Base-by-base conservation (phyloP, 2,329 filamentous ascomycete genomes). In the Fusarium odoratissimum region DNA sequence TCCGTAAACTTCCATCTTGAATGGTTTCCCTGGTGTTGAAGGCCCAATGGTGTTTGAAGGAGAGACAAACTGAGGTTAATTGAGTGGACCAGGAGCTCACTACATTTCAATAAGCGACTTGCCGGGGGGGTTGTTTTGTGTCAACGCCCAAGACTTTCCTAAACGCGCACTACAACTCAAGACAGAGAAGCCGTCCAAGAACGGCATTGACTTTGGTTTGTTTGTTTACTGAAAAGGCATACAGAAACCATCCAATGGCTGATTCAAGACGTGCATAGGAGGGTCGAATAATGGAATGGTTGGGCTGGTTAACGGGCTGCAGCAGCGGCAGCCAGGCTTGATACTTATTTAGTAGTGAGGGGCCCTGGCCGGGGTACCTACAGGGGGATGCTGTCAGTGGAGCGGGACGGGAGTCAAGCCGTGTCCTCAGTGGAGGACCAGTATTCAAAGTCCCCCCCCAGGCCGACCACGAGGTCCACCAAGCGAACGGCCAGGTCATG, bases 301-400 rank as follows among this genome's bases (percentile, higher is more conserved):
- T 69, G 64, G 69, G 54, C 62, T 55, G 58, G 44, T 54, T 52
- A 35, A 57, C 57, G 64, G 69, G 54, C 58, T 71, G 49, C 70
- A 67, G 66, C 54, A 54, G 66, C 64, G 59, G 65, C 60, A 51
- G 55, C 69, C 57, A 60, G 61, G 59, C 51, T 46, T 49, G 28
- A 25, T 56, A 56, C 28, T 52, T 71, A 37, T 61, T 60, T 66
- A 73, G 71, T 59, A 55, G 45, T 41, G 67, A 71, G 44, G 60
- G 45, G 66, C 55, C 38, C 46, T 60, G 55, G 63, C 63, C 25
- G 28, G 63, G 54, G 40, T 31, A 31, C 35, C 46, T 44, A 54
- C 62, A 65, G 60, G 69, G 69, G 65, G 67, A 44, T 71, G 62
- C 71, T 73, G 71, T 73, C 66, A 73, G 70, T 73, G 70, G 70